Evolutionary conservation across 2,329 filamentous ascomycete species (phyloP).

Genomic region (Paecilomyces sp.): DNA sequence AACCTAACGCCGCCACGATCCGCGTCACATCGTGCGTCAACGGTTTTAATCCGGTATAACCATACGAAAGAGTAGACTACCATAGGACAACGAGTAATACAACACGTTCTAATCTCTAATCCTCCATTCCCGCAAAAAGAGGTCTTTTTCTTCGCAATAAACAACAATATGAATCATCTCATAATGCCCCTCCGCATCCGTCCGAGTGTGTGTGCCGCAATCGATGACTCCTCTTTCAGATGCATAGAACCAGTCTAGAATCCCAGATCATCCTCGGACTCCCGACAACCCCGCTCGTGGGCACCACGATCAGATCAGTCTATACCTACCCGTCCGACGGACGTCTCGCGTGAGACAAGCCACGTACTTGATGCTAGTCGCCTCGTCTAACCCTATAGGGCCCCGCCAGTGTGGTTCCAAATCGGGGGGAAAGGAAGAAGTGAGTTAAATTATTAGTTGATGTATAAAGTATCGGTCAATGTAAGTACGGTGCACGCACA

Average conservation of each 20-base stretch:
- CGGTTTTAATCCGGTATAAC: background rate
- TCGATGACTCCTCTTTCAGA: background rate
- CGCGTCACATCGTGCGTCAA: background rate
- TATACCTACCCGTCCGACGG: background rate
- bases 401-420: background rate
- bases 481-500: background rate
- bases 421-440: background rate
- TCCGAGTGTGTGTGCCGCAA: background rate
- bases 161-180: background rate
- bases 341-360: background rate
- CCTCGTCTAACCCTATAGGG: background rate
- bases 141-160: background rate
- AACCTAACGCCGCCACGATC: background rate
- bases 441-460: background rate
- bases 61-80: background rate
- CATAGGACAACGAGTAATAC: background rate
- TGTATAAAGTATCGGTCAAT: background rate
- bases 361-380: background rate
- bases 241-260: background rate
- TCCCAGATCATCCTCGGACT: background rate
- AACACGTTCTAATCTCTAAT: background rate
- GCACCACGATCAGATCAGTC: background rate
- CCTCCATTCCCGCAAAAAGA: background rate
- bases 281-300: background rate
- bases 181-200: background rate